Evolutionary conservation across 2,329 filamentous ascomycete species (phyloP).

Genomic region (Apiospora phragmitis): DNA sequence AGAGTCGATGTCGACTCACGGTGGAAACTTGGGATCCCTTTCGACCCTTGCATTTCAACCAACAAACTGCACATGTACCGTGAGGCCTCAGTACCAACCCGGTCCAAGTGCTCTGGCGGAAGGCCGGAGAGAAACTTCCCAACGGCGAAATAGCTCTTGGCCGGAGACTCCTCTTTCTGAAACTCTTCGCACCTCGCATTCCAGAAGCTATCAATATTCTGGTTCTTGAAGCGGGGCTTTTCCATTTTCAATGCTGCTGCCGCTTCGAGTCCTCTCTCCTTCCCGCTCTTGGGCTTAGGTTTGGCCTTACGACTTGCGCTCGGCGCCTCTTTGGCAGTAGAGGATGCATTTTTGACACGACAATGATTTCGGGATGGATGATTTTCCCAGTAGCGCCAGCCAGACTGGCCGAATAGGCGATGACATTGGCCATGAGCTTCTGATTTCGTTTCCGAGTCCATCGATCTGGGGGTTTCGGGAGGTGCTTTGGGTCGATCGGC

Average conservation of each 20-base stretch:
- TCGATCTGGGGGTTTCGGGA: constrained; percentile 26
- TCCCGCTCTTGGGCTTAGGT: constrained; percentile 32
- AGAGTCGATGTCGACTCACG: constrained; percentile 16
- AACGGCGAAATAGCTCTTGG: constrained; percentile 48
- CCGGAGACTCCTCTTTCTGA: constrained; percentile 42
- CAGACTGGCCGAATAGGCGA: constrained; percentile 68
- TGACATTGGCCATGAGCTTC: constrained; percentile 66
- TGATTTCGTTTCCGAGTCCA: constrained; percentile 54
- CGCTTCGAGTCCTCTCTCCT: constrained; percentile 37
- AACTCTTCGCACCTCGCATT: constrained; percentile 43
- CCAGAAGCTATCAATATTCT: constrained; percentile 44
- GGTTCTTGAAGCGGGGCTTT: constrained; percentile 31
- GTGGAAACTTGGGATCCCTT: constrained; percentile 7
- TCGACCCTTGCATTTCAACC: constrained; percentile 10
- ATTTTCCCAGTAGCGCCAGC: constrained; percentile 63
- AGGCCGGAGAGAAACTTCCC: constrained; percentile 48
- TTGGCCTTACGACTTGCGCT: constrained; percentile 19
- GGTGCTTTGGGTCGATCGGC: constrained; percentile 42
- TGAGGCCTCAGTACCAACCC: constrained; percentile 34
- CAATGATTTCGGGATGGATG: constrained; percentile 65
- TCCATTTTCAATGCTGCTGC: constrained; percentile 36
- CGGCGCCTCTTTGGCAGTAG: constrained; percentile 12
- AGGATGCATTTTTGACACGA: constrained; percentile 37
- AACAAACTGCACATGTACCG: constrained; percentile 39
- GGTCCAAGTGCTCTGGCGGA: constrained; percentile 30